Evolutionary conservation across 1,284 basidiomycete genomes (phyloP).

Genomic region (Porodaedalea pini): DNA sequence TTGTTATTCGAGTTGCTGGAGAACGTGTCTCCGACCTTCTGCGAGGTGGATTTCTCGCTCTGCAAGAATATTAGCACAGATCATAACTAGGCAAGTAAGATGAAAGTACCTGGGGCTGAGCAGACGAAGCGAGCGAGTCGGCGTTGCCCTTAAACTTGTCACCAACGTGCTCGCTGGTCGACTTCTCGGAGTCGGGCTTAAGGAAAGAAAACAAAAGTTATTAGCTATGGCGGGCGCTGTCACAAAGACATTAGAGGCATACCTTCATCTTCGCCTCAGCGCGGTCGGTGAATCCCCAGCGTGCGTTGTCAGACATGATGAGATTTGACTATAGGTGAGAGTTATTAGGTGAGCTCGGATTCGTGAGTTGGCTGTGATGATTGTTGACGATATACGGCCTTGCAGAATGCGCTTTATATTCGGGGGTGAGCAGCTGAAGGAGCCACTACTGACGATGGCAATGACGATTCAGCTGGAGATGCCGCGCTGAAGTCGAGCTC

Average conservation of each 20-base stretch:
- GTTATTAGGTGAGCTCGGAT: neutral
- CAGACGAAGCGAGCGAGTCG: conserved; percentile 33
- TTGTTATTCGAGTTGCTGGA: conserved; percentile 38
- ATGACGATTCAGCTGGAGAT: neutral
- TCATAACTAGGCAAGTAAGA: conserved; percentile 23
- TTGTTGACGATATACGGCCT: neutral
- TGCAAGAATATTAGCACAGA: conserved; percentile 29
- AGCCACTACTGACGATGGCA: too few species aligned
- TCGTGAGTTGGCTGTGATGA: neutral
- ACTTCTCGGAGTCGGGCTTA: conserved; percentile 54
- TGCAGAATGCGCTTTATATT: neutral
- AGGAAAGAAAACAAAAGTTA: neutral
- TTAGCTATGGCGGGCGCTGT: too few species aligned
- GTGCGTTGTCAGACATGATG: conserved; percentile 26
- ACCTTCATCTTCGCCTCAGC: conserved; percentile 45
- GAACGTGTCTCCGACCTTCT: conserved; percentile 42
- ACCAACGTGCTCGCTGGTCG: conserved; percentile 47
- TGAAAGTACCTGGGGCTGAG: conserved; percentile 41
- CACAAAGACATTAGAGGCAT: neutral
- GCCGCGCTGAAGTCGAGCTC: neutral
- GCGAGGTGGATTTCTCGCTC: conserved; percentile 44
- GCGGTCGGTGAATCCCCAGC: conserved; percentile 54
- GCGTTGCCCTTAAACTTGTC: conserved; percentile 48
- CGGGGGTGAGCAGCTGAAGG: too few species aligned
- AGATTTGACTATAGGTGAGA: conserved; percentile 4